Evolutionary conservation across 805 yeast species (phyloP).

Genomic region (Ogataea nitratoaversa): DNA sequence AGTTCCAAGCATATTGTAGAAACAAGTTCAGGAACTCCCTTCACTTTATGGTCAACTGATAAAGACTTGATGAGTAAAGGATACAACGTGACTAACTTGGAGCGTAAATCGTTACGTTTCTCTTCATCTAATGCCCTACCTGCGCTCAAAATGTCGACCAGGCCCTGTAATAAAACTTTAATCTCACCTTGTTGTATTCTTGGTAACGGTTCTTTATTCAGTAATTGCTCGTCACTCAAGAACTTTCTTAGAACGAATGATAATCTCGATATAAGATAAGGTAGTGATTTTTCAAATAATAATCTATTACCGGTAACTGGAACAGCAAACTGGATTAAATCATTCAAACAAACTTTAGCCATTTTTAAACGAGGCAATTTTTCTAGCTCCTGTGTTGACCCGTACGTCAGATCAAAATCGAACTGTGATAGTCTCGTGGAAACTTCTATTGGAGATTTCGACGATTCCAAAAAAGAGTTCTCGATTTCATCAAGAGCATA

Average conservation of each 20-base stretch:
- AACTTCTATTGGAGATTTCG: slow-evolving; percentile 30
- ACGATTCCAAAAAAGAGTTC: slow-evolving; percentile 18
- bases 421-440: slow-evolving; percentile 36
- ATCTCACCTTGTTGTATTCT: slow-evolving; percentile 63
- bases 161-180: slow-evolving; percentile 40
- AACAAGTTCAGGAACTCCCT: slow-evolving; percentile 15
- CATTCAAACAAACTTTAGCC: slow-evolving; percentile 52
- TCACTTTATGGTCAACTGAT: slow-evolving; percentile 14
- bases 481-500: slow-evolving; percentile 58
- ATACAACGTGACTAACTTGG: slow-evolving; percentile 13
- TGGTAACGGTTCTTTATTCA: slow-evolving; percentile 63
- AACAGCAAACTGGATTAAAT: slow-evolving; percentile 42
- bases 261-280: slow-evolving; percentile 52
- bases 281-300: slow-evolving; percentile 31
- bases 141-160: slow-evolving; percentile 19
- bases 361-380: slow-evolving; percentile 42
- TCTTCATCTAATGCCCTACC: slow-evolving; percentile 2
- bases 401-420: slow-evolving; percentile 49
- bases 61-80: slow-evolving; percentile 23
- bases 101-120: slow-evolving; percentile 1
- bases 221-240: slow-evolving; percentile 56
- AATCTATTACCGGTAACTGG: slow-evolving; percentile 19
- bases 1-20: slow-evolving; percentile 16
- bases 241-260: slow-evolving; percentile 61
- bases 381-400: slow-evolving; percentile 53